Conservation (phyloP, 768 basidiomycete species). For the Mycena chlorophos region DNA sequence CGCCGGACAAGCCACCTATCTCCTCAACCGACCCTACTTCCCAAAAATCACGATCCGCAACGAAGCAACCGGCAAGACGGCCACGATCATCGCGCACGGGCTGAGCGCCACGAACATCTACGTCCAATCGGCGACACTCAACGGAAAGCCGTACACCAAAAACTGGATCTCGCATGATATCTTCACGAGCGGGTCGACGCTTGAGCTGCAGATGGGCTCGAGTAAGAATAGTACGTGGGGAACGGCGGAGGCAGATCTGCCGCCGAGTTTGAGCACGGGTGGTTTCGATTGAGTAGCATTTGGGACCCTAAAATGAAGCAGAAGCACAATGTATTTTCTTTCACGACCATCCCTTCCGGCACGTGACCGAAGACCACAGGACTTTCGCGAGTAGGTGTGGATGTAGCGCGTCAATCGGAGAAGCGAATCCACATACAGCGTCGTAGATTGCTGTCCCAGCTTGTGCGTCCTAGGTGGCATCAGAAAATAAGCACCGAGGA, state of each 20-base stretch:
- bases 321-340: too few species aligned
- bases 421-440: background rate
- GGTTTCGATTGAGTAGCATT: background rate
- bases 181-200: background rate
- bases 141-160: slow-evolving; percentile 5
- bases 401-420: background rate
- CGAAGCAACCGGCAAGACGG: slow-evolving; percentile 10
- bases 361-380: background rate
- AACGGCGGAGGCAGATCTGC: slow-evolving; percentile 1
- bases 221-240: background rate
- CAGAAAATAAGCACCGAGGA: background rate
- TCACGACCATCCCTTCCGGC: background rate
- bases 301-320: too few species aligned
- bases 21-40: slow-evolving; percentile 22
- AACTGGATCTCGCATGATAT: slow-evolving; percentile 5
- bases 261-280: slow-evolving; percentile 3
- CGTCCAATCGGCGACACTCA: slow-evolving; percentile 16
- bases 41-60: slow-evolving; percentile 19
- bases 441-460: background rate
- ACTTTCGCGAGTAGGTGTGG: background rate
- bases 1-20: slow-evolving; percentile 20
- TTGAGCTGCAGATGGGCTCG: background rate
- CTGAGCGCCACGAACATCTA: slow-evolving; percentile 15
- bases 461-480: background rate
- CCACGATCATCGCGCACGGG: slow-evolving; percentile 8